phyloP scores from a whole-genome alignment of 495 filamentous ascomycete genomes.

The Cercophora newfieldiana region DNA sequence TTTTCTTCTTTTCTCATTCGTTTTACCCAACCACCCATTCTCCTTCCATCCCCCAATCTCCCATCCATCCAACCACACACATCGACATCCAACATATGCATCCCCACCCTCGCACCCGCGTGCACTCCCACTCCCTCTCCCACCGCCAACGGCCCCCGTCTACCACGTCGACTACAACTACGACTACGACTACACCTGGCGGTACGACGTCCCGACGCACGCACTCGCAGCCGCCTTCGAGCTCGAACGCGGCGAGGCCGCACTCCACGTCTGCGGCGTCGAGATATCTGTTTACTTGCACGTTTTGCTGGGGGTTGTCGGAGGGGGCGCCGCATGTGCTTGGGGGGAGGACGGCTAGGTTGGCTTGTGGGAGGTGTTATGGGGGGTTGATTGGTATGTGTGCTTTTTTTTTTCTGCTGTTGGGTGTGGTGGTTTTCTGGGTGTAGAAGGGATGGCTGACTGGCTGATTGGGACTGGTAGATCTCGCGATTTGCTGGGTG shows the following conservation, averaged over 20 bases:
- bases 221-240: not conserved
- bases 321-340: slow-evolving; percentile 28
- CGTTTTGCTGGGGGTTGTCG: slow-evolving; percentile 46
- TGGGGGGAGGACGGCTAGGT: slow-evolving; percentile 32
- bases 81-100: not conserved
- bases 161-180: too few species aligned
- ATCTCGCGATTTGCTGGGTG: slow-evolving; percentile 27
- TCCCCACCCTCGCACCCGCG: not conserved
- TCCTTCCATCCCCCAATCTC: too few species aligned
- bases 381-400: slow-evolving; percentile 35
- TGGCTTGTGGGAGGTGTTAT: slow-evolving; percentile 45
- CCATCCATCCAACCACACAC: not conserved
- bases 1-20: too few species aligned
- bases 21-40: too few species aligned
- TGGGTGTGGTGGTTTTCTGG: not conserved
- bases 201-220: not conserved
- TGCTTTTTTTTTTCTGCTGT: not conserved
- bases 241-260: not conserved
- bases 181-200: too few species aligned
- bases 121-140: not conserved
- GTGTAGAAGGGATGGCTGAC: too few species aligned
- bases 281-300: slow-evolving; percentile 44
- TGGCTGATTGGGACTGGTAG: not conserved
- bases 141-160: not conserved
- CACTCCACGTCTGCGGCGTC: not conserved